Conservation (phyloP, 2,329 filamentous ascomycete species). For the Trichophyton mentagrophytes region DNA sequence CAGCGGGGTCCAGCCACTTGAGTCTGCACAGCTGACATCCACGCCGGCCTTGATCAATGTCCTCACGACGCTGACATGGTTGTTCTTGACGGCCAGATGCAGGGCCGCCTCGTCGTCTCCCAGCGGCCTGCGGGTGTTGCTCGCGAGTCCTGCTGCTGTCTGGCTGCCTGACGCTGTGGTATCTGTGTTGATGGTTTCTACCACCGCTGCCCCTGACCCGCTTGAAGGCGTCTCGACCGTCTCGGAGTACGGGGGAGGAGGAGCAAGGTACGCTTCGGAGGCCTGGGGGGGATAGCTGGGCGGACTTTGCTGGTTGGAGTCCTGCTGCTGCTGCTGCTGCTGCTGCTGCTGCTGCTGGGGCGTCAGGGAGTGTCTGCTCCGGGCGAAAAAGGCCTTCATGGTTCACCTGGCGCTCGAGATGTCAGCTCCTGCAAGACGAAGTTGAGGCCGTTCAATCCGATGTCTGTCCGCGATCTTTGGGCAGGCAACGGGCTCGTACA, state of each 20-base stretch:
- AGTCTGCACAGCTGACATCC: neutral
- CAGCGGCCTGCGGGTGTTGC: neutral
- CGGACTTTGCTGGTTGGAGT: neutral
- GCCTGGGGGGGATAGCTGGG: neutral
- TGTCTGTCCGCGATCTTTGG: neutral
- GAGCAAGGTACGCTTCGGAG: neutral
- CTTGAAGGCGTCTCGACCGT: neutral
- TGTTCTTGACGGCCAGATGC: conserved; percentile 3
- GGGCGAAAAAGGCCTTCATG: neutral
- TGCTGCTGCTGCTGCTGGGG: neutral
- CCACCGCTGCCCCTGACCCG: neutral
- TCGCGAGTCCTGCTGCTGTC: neutral
- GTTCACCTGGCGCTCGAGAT: neutral
- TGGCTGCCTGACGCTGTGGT: neutral
- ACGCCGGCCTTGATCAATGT: neutral
- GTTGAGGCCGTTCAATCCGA: too few species aligned
- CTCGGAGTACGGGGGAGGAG: neutral
- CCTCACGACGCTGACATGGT: neutral
- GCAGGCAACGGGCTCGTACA: neutral
- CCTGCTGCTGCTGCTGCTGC: neutral
- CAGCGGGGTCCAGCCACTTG: neutral
- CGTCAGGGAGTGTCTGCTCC: neutral
- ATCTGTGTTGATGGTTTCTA: neutral
- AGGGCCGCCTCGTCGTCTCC: neutral
- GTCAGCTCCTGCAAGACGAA: neutral